phyloP scores from a whole-genome alignment of 495 filamentous ascomycete genomes.

The Darksidea phi region DNA sequence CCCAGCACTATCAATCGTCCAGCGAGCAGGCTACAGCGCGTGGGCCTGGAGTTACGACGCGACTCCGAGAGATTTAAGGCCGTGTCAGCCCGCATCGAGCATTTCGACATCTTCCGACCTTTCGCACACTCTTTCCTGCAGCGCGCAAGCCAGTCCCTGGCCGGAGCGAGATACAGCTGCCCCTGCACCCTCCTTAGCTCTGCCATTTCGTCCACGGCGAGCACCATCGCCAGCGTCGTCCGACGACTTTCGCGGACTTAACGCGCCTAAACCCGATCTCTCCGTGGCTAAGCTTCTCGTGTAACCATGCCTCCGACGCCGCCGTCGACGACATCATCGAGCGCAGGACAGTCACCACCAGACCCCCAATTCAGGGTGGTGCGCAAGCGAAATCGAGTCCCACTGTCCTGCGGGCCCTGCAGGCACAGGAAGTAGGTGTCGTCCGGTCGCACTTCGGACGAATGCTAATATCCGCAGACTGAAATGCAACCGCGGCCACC shows the following conservation, averaged over 20 bases:
- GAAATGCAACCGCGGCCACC: conserved; percentile 91
- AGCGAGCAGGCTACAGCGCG: not conserved
- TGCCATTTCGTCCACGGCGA: conserved; percentile 5
- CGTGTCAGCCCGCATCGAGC: conserved; percentile 7
- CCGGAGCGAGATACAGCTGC: not conserved
- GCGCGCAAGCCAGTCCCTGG: not conserved
- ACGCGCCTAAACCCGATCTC: conserved; percentile 30
- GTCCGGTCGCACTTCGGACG: not conserved
- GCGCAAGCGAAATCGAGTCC: conserved; percentile 90
- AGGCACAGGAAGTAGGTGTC: conserved; percentile 83
- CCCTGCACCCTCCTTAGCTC: conserved; percentile 11
- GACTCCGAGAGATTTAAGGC: conserved; percentile 32
- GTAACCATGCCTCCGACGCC: conserved; percentile 80
- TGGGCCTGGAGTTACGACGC: conserved; percentile 35
- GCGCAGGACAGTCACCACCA: conserved; percentile 77
- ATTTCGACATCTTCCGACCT: conserved; percentile 13
- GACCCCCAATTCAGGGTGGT: conserved; percentile 86
- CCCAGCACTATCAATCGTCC: conserved; percentile 3
- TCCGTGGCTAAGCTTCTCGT: conserved; percentile 7
- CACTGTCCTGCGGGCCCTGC: conserved; percentile 91
- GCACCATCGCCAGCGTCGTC: conserved; percentile 3
- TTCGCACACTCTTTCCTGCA: conserved; percentile 10
- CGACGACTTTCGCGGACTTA: conserved; percentile 28
- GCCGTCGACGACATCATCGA: conserved; percentile 80
- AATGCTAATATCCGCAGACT: conserved; percentile 50